Conservation (phyloP, 129 eudicot genomes). For the Silybum marianum region DNA sequence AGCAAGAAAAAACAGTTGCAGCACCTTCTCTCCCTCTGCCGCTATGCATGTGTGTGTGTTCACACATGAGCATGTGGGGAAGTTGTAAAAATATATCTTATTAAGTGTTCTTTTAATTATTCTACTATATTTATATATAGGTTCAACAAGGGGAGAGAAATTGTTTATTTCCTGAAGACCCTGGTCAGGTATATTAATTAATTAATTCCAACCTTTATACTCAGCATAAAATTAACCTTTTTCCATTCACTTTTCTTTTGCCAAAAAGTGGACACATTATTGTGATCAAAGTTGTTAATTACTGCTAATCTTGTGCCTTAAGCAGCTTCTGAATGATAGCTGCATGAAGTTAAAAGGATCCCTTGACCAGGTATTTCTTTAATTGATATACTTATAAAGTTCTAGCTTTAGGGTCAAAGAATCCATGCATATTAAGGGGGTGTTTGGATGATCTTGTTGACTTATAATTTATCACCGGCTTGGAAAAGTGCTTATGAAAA, state of each 20-base stretch:
- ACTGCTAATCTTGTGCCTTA: slow-evolving; percentile 24
- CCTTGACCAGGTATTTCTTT: slow-evolving; percentile 53
- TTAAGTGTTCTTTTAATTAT: not conserved
- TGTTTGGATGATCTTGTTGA: no score
- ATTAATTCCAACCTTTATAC: slow-evolving; percentile 22
- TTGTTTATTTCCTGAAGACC: slow-evolving; percentile 94
- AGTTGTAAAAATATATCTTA: slow-evolving; percentile 1
- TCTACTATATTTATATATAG: slow-evolving; percentile 28
- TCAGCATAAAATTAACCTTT: slow-evolving; percentile 9
- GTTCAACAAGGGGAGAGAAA: slow-evolving; percentile 81
- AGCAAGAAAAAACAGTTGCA: slow-evolving; percentile 1
- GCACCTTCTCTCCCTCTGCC: slow-evolving; percentile 24
- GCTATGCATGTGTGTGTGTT: slow-evolving; percentile 40
- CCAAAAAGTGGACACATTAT: slow-evolving; percentile 32
- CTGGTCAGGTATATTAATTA: slow-evolving; percentile 76
- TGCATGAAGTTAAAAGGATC: slow-evolving; percentile 76
- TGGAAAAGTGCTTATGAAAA: no score
- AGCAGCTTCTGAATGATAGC: slow-evolving; percentile 79
- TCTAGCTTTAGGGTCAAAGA: not conserved
- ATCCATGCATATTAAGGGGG: no score
- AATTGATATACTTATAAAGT: not conserved
- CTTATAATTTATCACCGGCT: no score
- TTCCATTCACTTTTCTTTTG: slow-evolving; percentile 7
- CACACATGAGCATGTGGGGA: slow-evolving; percentile 29
- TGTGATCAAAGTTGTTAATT: slow-evolving; percentile 29